Conservation (phyloP, 2,329 filamentous ascomycete genomes). For the Pseudogymnoascus sp. region DNA sequence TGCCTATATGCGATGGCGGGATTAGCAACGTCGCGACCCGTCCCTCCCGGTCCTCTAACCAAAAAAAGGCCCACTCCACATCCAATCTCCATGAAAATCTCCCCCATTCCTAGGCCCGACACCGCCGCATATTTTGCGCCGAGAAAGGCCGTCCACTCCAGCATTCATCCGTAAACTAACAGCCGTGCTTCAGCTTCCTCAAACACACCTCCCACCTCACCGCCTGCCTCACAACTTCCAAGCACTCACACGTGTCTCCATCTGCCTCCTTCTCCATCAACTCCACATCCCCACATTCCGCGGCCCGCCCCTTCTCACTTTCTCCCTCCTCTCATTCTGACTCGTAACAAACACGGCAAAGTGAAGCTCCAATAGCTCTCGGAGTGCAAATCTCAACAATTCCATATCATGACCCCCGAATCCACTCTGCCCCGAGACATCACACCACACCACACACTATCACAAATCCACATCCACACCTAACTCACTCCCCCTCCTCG, state of each 20-base stretch:
- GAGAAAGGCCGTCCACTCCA: neutral
- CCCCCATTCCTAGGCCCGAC: neutral
- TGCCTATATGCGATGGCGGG: neutral
- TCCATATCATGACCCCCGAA: neutral
- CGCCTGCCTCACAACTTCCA: neutral
- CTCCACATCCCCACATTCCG: neutral
- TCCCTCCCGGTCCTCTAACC: neutral
- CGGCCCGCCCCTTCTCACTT: neutral
- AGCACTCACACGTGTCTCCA: neutral
- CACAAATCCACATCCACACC: neutral
- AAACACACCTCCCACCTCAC: neutral
- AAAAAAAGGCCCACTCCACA: neutral
- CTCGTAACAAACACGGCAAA: neutral
- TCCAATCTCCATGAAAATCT: neutral
- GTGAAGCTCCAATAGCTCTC: neutral
- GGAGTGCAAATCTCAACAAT: neutral
- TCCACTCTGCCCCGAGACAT: neutral
- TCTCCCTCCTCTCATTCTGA: neutral
- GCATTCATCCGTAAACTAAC: neutral
- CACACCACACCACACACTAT: neutral
- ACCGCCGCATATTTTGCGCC: too few species aligned
- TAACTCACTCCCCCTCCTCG: neutral
- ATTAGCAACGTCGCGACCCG: neutral
- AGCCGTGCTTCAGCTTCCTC: neutral
- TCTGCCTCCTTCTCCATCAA: neutral